Evolutionary conservation across 352 stramenopile species (phyloP), one percentile per base, ranked within the genome.

Genomic region (Phytophthora uliginosa): DNA sequence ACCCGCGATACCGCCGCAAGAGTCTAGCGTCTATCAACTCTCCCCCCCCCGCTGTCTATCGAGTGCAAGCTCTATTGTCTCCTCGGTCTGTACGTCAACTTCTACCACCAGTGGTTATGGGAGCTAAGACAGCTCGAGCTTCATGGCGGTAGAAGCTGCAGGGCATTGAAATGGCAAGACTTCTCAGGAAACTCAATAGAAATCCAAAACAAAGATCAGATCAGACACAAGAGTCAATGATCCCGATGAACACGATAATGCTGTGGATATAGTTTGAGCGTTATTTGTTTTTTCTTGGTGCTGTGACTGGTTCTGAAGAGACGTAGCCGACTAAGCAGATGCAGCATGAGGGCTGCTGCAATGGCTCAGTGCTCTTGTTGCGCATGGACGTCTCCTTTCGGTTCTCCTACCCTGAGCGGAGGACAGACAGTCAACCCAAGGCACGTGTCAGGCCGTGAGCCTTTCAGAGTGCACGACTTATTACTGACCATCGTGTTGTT

Each of bases 21-120:
- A 91, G 78, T 17, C 71, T 88, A 31, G 74, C 81, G 17, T 90
- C 81, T 7, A 87, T 83, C 64, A 92, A 89, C 48, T 78, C 82
- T 12, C 75, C 81, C 3, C 81, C 3, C 84, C 74, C 2, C 74
- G 80, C 28, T 66, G 73, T 54, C 4, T 71, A 34, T 76, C 65
- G 20, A 69, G 33, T 18, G 50, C 59, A 9, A 28, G 47, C 6
- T 47, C 48, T 18, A 42, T 55, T n/a, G 22, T 15, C 26, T 36
- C 54, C 12, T 59, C 65, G 22, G 47, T 38, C n/a, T 56, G 73
- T 47, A 67, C 64, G 51, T 71, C 69, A 12, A 26, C 63, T 8
- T 53, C 64, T 9, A 51, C 53, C n/a, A 26, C 57, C 24, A 66
- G 56, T 45, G 61, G 60, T 6, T 78, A 75, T 22, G 65, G 66